Base-by-base conservation (phyloP, 2,329 filamentous ascomycete genomes). In the Apiospora marii region DNA sequence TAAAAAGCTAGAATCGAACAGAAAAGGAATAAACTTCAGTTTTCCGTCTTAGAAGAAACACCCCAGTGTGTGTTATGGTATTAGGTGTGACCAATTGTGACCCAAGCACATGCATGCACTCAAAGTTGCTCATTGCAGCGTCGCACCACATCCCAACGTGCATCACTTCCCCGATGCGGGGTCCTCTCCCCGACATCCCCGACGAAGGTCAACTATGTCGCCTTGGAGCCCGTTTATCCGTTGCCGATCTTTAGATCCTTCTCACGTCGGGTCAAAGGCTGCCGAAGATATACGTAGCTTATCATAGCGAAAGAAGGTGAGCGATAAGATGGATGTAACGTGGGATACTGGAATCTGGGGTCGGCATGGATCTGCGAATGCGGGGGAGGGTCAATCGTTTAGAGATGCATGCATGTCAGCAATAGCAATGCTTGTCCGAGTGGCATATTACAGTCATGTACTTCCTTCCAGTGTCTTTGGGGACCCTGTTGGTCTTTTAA, bases 261-360 rank as follows among this genome's bases (percentile, higher is more conserved):
- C 19, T 37, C 3, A 1, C 30, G 3, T 37, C 58, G 58, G 58
- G 58, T 3, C 22, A 64, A 64, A 41, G n/a, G 34, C 1, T 64
- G 10, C 58, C 58, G 58, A 64, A 0, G 1, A 2, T 41, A 8
- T 2, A n/a, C n/a, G 8, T 6, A n/a, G 34, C 34, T 41, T 41
- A 14, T 41, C 58, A 64, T 22, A 4, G 34, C 10, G 58, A n/a
- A 41, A 41, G 19, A 2, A 51, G 6, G 16, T 2, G 27, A 30
- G 10, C 37, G 48, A 64, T n/a, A n/a, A 41, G 58, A 41, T 14
- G 22, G 22, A 61, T 61, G 53, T 61, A 64, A 64, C 58, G 58
- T 41, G 34, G 58, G 58, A 22, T 64, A 19, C 58, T 41, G 58
- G 12, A 41, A 24, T 41, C 58, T 34, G 34, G 58, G 34, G 53